Evolutionary conservation across 1,139 yeast species (phyloP).

Genomic region (Zygosaccharomyces pseudobailii): DNA sequence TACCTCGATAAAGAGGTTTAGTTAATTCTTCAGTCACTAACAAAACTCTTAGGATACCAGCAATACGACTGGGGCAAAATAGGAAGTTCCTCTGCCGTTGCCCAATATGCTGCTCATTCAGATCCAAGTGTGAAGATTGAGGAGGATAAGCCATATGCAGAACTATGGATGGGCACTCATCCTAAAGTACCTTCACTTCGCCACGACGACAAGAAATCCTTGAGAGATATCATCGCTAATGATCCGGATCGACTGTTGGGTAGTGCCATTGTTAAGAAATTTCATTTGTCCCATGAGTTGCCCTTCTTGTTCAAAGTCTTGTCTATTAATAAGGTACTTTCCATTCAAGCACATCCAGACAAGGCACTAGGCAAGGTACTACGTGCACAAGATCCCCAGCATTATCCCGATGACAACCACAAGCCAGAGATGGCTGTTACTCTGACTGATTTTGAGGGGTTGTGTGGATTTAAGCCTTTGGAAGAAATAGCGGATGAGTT

Average conservation of each 20-base stretch:
- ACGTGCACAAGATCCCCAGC: slow-evolving; percentile 78
- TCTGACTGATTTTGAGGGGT: slow-evolving; percentile 90
- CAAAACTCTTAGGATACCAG: slow-evolving; percentile 45
- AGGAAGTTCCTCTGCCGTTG: slow-evolving; percentile 82
- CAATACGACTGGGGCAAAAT: slow-evolving; percentile 85
- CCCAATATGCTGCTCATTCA: slow-evolving; percentile 72
- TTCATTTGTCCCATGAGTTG: slow-evolving; percentile 64
- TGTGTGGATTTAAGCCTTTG: slow-evolving; percentile 95
- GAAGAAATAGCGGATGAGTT: slow-evolving; percentile 66
- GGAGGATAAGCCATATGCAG: slow-evolving; percentile 77
- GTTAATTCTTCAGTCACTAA: slow-evolving; percentile 1
- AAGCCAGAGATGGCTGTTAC: slow-evolving; percentile 99
- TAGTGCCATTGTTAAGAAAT: slow-evolving; percentile 53
- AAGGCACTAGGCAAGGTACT: slow-evolving; percentile 72
- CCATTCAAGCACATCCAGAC: slow-evolving; percentile 98
- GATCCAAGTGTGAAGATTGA: slow-evolving; percentile 59
- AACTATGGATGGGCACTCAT: slow-evolving; percentile 99
- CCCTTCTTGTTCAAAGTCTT: slow-evolving; percentile 93
- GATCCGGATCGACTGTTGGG: slow-evolving; percentile 62
- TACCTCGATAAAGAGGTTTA: not conserved
- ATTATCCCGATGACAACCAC: slow-evolving; percentile 96
- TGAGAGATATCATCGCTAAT: slow-evolving; percentile 59
- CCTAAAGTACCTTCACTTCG: slow-evolving; percentile 82
- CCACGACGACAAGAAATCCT: slow-evolving; percentile 46
- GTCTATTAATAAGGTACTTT: slow-evolving; percentile 85